Base-by-base conservation (phyloP, 495 filamentous ascomycete species). In the Darksidea phi region DNA sequence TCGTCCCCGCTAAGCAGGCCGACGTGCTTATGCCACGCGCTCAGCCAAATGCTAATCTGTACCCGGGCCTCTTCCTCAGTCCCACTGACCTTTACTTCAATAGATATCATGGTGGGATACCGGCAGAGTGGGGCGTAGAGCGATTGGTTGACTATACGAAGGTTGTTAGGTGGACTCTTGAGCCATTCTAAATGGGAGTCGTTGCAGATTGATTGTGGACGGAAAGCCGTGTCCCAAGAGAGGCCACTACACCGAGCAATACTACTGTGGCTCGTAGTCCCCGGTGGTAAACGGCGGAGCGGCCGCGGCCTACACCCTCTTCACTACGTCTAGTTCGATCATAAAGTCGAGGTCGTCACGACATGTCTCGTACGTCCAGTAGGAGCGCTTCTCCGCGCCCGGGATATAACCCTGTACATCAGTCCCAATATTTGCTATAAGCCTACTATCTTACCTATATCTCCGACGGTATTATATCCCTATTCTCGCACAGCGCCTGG, bases 141-240 rank as follows among this genome's bases (percentile, higher is more conserved):
- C 50, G 59, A 62, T 49, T 62, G 51, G 28, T 55, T 62, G n/a
- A 62, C 59, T 10, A 47, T 60, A 25, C 41, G 21, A 60, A 53
- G 46, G 41, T 41, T 42, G 42, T 47, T 52, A n/a, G 57, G 47
- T 23, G 41, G 48, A 60, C 32, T 53, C 32, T 34, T 43, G n/a
- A 62, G 38, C 50, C 42, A 62, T 54, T 49, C 50, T 24, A 42
- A 62, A 62, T 55, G 59, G 26, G 26, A 48, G 34, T 54, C 51
- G 21, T 62, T 25, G 24, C 24, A 48, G 24, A 62, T 38, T 4
- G 42, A 62, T 54, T 53, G 48, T 38, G 38, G 25, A 46, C 48
- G 57, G 57, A 61, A 61, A 46, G 49, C 37, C 47, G 45, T 32
- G 47, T 61, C 37, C n/a, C n/a, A 61, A 61, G 5, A 61, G 18